Evolutionary conservation across 2,329 filamentous ascomycete genomes (phyloP).

Genomic region (Aureobasidium sp.): DNA sequence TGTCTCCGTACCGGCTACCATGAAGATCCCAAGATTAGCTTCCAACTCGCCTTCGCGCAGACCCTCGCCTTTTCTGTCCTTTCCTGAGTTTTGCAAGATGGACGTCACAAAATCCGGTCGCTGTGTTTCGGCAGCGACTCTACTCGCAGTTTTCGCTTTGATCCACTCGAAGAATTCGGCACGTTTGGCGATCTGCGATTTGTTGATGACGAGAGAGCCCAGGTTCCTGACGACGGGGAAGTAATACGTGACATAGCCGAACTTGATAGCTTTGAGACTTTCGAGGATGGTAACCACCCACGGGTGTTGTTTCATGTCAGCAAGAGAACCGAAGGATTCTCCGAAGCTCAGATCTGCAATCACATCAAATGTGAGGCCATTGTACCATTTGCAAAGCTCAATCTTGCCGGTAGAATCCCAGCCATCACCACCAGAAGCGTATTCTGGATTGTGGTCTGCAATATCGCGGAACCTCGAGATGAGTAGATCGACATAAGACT

Average conservation of each 20-base stretch:
- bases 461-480: conserved; percentile 25
- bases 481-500: conserved; percentile 33
- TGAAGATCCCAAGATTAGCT: neutral
- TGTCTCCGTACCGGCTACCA: conserved; percentile 42
- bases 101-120: conserved; percentile 21
- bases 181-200: conserved; percentile 17
- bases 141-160: conserved; percentile 21
- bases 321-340: conserved; percentile 24
- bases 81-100: conserved; percentile 18
- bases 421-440: neutral
- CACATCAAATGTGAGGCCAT: conserved; percentile 33
- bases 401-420: conserved; percentile 15
- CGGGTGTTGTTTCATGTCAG: conserved; percentile 22
- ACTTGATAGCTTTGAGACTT: conserved; percentile 22
- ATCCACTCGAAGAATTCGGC: conserved; percentile 21
- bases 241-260: conserved; percentile 22
- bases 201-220: conserved; percentile 18
- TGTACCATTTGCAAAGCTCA: conserved; percentile 28
- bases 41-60: neutral
- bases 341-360: conserved; percentile 31
- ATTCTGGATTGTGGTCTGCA: neutral
- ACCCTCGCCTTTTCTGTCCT: conserved; percentile 17
- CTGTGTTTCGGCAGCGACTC: conserved; percentile 24
- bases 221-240: conserved; percentile 19
- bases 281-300: conserved; percentile 25